phyloP scores from a whole-genome alignment of 2,329 filamentous ascomycete genomes.

The Aspergillus ustus region DNA sequence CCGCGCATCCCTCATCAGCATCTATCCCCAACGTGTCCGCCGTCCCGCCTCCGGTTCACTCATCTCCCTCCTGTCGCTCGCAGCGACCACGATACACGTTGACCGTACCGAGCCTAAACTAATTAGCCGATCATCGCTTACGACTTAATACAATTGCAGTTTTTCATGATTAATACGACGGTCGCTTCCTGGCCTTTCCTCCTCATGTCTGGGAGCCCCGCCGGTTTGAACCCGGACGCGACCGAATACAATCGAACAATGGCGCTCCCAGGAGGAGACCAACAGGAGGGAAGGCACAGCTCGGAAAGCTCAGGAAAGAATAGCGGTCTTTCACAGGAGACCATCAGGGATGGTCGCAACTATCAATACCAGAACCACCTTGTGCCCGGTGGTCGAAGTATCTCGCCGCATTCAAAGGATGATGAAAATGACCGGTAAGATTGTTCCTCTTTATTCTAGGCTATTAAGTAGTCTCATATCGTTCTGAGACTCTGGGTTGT shows the following conservation, averaged over 20 bases:
- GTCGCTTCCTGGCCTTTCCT: conserved; percentile 1
- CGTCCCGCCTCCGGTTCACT: conserved; percentile 8
- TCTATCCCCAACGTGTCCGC: conserved; percentile 14
- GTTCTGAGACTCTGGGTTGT: not conserved
- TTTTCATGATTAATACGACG: conserved; percentile 8
- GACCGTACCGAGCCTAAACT: not conserved
- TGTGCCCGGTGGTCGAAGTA: conserved; percentile 31
- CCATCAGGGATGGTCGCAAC: conserved; percentile 37
- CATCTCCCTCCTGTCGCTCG: conserved; percentile 7
- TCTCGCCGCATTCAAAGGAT: conserved; percentile 32
- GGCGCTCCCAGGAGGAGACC: conserved; percentile 39
- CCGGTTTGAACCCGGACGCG: conserved; percentile 21
- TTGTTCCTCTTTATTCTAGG: not conserved
- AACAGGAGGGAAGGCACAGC: conserved; percentile 41
- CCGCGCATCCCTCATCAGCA: not conserved
- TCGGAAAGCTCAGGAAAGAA: conserved; percentile 46
- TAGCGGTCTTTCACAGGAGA: conserved; percentile 47
- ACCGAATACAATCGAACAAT: conserved; percentile 30
- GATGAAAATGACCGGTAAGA: conserved; percentile 40
- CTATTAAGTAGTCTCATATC: not conserved
- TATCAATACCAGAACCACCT: conserved; percentile 27
- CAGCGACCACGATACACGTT: not conserved
- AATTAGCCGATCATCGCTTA: not conserved
- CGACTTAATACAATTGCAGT: not conserved
- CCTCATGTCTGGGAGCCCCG: conserved; percentile 10